Base-by-base conservation (phyloP, 2,329 filamentous ascomycete genomes). In the Penicillium sumatraense region DNA sequence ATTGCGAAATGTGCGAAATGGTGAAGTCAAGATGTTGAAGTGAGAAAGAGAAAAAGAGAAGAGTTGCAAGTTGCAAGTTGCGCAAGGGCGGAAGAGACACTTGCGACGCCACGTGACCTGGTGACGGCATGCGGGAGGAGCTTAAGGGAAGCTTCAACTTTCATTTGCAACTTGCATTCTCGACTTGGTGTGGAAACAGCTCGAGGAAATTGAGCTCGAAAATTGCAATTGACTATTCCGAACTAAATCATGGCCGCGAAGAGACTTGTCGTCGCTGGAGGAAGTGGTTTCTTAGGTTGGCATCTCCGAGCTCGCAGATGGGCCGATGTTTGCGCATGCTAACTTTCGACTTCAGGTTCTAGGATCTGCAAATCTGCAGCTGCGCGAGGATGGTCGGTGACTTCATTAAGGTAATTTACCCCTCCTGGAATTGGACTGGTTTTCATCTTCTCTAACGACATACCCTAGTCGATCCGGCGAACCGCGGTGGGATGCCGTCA, bases 291-390 rank as follows among this genome's bases (percentile, higher is more conserved):
- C 72, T 78, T 99, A 23, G 91, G 91, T 76, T 70, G 26, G 70
- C 68, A 11, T 33, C 53, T 44, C 11, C 6, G 10, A 20, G 31
- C 40, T 11, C 20, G n/a, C 10, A 27, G 24, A 46, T 47, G 27
- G 27, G 38, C 38, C 40, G 24, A 33, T 42, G 31, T 33, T 26
- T 23, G 21, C n/a, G 26, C 33, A 24, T 57, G 48, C 53, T 61
- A 54, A 60, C 63, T 38, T 58, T 44, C 48, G 56, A 46, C 48
- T 51, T 13, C 52, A 85, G 86, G 86, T 42, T 85, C 82, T 21
- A 85, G 93, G 53, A 96, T 99, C 78, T 98, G 95, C 80, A 95
- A 91, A 80, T 88, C 90, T 51, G 95, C 91, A 41, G 87, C 91
- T 48, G 84, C 87, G 42, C 83, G 92, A 70, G 91, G 92, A 52